Percentiles rank a stretch among this genome's conserved stretches.
phyloP scores from a whole-genome alignment of 2,329 filamentous ascomycete species.

The Reticulascus tulasneorum region DNA sequence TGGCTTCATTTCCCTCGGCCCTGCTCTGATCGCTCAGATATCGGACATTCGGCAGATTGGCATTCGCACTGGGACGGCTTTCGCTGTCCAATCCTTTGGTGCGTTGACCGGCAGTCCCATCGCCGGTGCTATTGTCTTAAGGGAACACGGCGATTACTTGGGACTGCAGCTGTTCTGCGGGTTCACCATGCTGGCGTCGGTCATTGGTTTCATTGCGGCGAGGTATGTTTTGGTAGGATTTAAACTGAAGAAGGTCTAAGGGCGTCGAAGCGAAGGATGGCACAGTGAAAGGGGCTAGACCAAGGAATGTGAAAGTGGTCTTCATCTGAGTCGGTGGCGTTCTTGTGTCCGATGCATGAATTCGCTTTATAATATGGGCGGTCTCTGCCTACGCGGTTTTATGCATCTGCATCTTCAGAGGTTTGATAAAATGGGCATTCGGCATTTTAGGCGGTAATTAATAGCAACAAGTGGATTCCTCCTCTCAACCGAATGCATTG shows the following conservation, averaged over 20 bases:
- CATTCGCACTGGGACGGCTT: constrained; percentile 60
- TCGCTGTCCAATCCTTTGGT: constrained; percentile 58
- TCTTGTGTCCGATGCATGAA: too few species aligned
- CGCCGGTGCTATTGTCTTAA: constrained; percentile 55
- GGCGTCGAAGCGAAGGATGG: constrained; percentile 8
- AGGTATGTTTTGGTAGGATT: constrained; percentile 31
- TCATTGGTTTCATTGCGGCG: constrained; percentile 23
- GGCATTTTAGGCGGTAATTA: too few species aligned
- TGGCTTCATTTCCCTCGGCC: constrained; percentile 59
- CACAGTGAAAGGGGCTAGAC: too few species aligned
- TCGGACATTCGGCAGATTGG: constrained; percentile 67
- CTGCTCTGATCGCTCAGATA: constrained; percentile 66
- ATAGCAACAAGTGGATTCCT: too few species aligned
- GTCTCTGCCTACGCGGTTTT: too few species aligned
- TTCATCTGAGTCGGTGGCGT: too few species aligned
- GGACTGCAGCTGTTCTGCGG: constrained; percentile 65
- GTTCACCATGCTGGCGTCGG: constrained; percentile 34
- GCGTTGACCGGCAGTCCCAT: constrained; percentile 66
- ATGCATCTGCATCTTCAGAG: too few species aligned
- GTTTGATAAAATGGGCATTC: too few species aligned
- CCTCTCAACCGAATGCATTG: too few species aligned
- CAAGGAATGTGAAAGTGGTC: too few species aligned
- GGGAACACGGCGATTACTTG: constrained; percentile 49
- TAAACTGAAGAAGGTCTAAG: constrained; percentile 29
- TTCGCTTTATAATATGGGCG: too few species aligned